These are phyloP conservation scores for Pseudogymnoascus sp. DNA, from an alignment of 2,329 filamentous ascomycete species.

Conservation along the genomic window DNA sequence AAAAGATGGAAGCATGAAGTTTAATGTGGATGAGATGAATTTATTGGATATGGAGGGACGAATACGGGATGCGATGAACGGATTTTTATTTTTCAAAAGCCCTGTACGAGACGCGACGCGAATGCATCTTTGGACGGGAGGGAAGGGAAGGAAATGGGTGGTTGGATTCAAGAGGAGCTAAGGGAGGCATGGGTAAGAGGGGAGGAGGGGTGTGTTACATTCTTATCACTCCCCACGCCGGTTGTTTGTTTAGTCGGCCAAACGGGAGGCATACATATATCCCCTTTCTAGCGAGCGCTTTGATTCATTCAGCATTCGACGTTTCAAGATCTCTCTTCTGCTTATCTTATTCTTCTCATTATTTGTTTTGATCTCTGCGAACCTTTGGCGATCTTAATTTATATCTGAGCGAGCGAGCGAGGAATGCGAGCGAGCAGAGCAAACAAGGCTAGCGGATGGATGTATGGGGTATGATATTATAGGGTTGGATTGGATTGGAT, in stretches of 20 bases:
- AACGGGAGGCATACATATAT: background rate
- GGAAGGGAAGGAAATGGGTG: background rate
- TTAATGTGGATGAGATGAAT: conserved; percentile 1
- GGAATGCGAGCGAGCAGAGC: too few relatives aligned
- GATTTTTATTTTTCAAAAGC: background rate
- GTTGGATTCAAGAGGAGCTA: background rate
- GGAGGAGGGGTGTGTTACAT: background rate
- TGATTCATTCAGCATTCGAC: background rate
- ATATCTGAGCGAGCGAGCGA: too few relatives aligned
- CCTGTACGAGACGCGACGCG: background rate
- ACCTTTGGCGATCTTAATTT: background rate
- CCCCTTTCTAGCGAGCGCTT: background rate
- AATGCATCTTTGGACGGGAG: background rate
- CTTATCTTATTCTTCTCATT: background rate
- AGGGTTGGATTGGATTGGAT: background rate
- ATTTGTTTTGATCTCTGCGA: background rate
- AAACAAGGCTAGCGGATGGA: background rate
- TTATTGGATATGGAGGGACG: background rate
- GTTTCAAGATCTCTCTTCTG: background rate
- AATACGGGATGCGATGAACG: background rate
- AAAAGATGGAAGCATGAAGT: background rate
- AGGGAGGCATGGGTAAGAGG: background rate
- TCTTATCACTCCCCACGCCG: background rate
- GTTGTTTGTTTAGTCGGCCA: background rate
- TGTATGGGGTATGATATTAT: background rate